Conservation (phyloP, 2,329 filamentous ascomycete genomes). For the Trichoderma arundinaceum region DNA sequence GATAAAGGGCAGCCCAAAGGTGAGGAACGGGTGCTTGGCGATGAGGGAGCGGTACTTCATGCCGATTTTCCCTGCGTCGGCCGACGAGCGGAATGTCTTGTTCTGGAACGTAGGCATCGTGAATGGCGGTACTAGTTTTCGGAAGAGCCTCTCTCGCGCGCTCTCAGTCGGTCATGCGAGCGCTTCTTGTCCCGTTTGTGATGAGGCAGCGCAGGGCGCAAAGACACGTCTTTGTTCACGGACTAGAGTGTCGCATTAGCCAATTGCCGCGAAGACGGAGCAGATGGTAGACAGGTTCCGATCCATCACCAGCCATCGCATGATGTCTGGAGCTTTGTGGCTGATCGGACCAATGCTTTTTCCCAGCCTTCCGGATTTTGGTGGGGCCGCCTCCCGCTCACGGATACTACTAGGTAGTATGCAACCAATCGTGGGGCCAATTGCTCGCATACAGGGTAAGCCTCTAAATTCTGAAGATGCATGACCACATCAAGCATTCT, state of each 20-base stretch:
- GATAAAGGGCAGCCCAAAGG: slow-evolving; percentile 95
- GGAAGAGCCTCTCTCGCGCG: too few relatives aligned
- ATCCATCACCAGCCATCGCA: slow-evolving; percentile 11
- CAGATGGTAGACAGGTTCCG: background rate
- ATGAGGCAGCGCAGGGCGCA: background rate
- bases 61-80: slow-evolving; percentile 71
- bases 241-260: background rate
- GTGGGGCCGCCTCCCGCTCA: slow-evolving; percentile 18
- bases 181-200: too few relatives aligned
- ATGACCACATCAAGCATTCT: background rate
- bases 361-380: slow-evolving; percentile 23
- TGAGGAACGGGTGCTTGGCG: slow-evolving; percentile 80
- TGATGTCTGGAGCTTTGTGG: slow-evolving; percentile 13
- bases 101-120: slow-evolving; percentile 62
- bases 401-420: background rate
- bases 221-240: background rate
- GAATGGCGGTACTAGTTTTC: background rate
- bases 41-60: slow-evolving; percentile 78
- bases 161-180: too few relatives aligned
- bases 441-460: background rate
- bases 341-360: slow-evolving; percentile 27
- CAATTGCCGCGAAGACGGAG: background rate
- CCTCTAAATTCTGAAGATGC: too few relatives aligned
- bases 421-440: background rate
- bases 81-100: slow-evolving; percentile 72